Evolutionary conservation across 345 rosid genomes (phyloP).

Genomic region (Boechera stricta): DNA sequence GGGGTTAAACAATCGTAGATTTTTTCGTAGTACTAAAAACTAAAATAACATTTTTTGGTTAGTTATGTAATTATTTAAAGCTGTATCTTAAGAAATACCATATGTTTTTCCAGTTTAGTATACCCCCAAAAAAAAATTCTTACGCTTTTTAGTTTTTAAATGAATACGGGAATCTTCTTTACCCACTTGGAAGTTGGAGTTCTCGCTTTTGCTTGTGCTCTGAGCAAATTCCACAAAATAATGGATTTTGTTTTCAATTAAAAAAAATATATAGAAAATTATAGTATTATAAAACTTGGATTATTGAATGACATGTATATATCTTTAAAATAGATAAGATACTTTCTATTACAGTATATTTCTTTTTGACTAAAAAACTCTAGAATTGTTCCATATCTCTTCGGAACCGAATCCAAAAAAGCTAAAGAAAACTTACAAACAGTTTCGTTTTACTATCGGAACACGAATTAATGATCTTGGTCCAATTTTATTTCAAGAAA

Average conservation of each 20-base stretch:
- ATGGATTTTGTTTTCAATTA: conserved; percentile 8
- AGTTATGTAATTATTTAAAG: conserved; percentile 11
- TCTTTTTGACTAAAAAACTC: neutral
- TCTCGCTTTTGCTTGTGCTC: conserved; percentile 19
- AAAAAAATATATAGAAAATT: neutral
- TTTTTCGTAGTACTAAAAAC: neutral
- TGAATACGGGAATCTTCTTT: neutral
- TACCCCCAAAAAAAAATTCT: too few relatives aligned
- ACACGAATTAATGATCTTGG: neutral
- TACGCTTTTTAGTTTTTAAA: too few relatives aligned
- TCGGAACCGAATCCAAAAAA: neutral
- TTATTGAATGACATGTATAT: neutral
- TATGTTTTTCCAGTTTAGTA: too few relatives aligned
- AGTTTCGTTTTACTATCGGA: neutral
- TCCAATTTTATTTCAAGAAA: neutral
- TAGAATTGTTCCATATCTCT: neutral
- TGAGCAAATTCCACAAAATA: conserved; percentile 32
- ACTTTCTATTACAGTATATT: neutral
- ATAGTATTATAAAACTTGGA: neutral
- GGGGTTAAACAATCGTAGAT: neutral
- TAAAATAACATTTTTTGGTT: neutral
- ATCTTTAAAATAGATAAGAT: neutral
- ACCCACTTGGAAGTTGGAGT: conserved; percentile 37
- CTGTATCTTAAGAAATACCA: neutral
- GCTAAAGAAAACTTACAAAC: neutral